Conservation (phyloP, 208 protist genomes). For the Crithidia thermophila region DNA sequence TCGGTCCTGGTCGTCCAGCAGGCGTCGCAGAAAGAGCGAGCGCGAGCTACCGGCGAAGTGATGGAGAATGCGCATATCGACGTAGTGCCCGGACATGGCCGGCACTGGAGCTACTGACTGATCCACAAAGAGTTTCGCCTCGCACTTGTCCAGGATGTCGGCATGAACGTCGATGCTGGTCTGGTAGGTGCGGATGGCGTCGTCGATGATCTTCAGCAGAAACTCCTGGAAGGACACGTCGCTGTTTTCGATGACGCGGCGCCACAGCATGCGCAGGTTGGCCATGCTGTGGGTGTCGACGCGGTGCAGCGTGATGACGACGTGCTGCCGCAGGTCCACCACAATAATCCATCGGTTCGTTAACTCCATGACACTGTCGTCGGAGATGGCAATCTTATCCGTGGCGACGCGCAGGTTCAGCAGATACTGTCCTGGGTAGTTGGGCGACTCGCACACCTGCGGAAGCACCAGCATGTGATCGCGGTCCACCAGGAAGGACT, state of each 20-base stretch:
- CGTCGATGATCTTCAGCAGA: constrained; percentile 82
- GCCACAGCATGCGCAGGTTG: constrained; percentile 69
- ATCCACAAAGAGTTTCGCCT: constrained; percentile 76
- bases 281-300: constrained; percentile 75
- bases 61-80: constrained; percentile 67
- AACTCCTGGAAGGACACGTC: constrained; percentile 87
- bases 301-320: constrained; percentile 86
- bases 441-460: constrained; percentile 73
- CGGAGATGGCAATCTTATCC: constrained; percentile 69
- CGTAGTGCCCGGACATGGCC: constrained; percentile 18
- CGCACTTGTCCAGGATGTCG: constrained; percentile 78
- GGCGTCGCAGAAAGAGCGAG: constrained; percentile 69
- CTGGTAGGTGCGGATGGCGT: constrained; percentile 80
- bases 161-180: constrained; percentile 76
- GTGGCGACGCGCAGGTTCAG: constrained; percentile 83
- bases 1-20: constrained; percentile 60
- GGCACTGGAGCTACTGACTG: constrained; percentile 5
- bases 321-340: constrained; percentile 72
- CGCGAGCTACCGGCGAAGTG: constrained; percentile 78
- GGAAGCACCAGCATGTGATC: constrained; percentile 78
- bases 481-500: constrained; percentile 81
- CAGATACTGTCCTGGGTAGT: constrained; percentile 77
- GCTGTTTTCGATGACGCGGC: constrained; percentile 57
- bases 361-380: constrained; percentile 79
- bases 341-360: constrained; percentile 89